Evolutionary conservation across 176 grass and related monocot species (phyloP).

Genomic region (Zoysia pacifica): DNA sequence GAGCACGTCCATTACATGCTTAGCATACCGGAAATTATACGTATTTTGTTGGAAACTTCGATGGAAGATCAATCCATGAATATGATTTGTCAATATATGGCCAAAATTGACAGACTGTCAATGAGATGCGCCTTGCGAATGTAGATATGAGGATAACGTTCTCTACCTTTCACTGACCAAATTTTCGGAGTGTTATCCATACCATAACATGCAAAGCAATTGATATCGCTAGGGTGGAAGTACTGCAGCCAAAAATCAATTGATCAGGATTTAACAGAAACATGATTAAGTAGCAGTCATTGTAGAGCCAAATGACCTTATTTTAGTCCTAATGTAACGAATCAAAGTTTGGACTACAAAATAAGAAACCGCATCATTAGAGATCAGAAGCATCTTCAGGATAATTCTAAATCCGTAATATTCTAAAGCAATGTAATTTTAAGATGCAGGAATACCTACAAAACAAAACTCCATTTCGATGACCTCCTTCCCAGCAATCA

Average conservation of each 20-base stretch:
- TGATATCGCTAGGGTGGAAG: slow-evolving; percentile 94
- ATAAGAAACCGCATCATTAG: slow-evolving; percentile 14
- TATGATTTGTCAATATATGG: slow-evolving; percentile 96
- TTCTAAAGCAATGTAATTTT: slow-evolving; percentile 18
- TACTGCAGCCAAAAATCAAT: slow-evolving; percentile 54
- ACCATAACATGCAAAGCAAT: slow-evolving; percentile 87
- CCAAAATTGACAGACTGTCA: slow-evolving; percentile 66
- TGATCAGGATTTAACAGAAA: slow-evolving; percentile 3
- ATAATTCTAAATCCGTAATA: background rate
- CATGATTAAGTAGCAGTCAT: background rate
- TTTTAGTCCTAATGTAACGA: slow-evolving; percentile 12
- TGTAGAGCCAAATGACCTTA: background rate
- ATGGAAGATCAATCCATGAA: slow-evolving; percentile 93
- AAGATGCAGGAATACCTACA: slow-evolving; percentile 60
- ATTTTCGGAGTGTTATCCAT: slow-evolving; percentile 98
- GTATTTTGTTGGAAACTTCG: slow-evolving; percentile 99
- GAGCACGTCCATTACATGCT: background rate
- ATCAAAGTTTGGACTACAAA: slow-evolving; percentile 1
- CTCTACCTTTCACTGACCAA: slow-evolving; percentile 96
- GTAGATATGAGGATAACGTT: slow-evolving; percentile 10
- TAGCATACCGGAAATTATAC: slow-evolving; percentile 79
- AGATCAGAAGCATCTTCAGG: background rate
- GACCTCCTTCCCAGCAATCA: slow-evolving; percentile 74
- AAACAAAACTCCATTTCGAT: slow-evolving; percentile 92
- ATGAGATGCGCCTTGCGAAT: slow-evolving; percentile 8